Conservation (phyloP, 352 stramenopile species). For the Thraustochytrium sp. region DNA sequence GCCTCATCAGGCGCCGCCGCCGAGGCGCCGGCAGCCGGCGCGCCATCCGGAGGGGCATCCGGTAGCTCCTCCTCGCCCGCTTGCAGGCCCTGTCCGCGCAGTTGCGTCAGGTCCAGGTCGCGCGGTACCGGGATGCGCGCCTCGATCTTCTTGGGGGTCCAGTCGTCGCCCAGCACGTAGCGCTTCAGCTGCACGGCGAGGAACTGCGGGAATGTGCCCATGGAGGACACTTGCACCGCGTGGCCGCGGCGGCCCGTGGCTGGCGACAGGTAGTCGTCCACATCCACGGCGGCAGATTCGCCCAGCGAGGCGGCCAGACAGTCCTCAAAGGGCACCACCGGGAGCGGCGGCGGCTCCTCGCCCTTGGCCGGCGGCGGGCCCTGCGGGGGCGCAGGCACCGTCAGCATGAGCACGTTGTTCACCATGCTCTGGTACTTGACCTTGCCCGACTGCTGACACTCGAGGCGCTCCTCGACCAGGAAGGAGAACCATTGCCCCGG, state of each 20-base stretch:
- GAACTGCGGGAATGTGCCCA: slow-evolving; percentile 91
- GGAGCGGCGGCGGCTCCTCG: slow-evolving; percentile 71
- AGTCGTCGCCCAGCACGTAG: slow-evolving; percentile 91
- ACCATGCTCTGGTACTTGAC: slow-evolving; percentile 76
- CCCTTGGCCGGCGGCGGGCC: slow-evolving; percentile 44
- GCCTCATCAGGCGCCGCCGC: slow-evolving; percentile 67
- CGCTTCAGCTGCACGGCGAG: slow-evolving; percentile 91
- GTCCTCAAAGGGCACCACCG: slow-evolving; percentile 82
- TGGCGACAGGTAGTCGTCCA: slow-evolving; percentile 79
- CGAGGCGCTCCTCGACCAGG: slow-evolving; percentile 59
- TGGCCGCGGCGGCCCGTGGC: slow-evolving; percentile 55
- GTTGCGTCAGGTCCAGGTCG: slow-evolving; percentile 76
- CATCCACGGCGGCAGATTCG: slow-evolving; percentile 66
- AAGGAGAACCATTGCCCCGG: slow-evolving; percentile 81
- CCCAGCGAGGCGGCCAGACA: slow-evolving; percentile 81
- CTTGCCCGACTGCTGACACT: slow-evolving; percentile 57
- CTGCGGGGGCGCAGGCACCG: slow-evolving; percentile 77
- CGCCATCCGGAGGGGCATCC: background rate
- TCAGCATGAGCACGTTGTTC: slow-evolving; percentile 69
- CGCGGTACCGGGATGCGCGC: slow-evolving; percentile 91
- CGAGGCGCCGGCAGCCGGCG: background rate
- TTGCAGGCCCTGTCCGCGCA: slow-evolving; percentile 63
- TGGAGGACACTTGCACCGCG: slow-evolving; percentile 1
- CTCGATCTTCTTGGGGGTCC: slow-evolving; percentile 94
- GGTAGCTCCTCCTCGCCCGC: slow-evolving; percentile 50